phyloP scores from a whole-genome alignment of 2,329 filamentous ascomycete genomes.

The Aspergillus ochraceoroseus region DNA sequence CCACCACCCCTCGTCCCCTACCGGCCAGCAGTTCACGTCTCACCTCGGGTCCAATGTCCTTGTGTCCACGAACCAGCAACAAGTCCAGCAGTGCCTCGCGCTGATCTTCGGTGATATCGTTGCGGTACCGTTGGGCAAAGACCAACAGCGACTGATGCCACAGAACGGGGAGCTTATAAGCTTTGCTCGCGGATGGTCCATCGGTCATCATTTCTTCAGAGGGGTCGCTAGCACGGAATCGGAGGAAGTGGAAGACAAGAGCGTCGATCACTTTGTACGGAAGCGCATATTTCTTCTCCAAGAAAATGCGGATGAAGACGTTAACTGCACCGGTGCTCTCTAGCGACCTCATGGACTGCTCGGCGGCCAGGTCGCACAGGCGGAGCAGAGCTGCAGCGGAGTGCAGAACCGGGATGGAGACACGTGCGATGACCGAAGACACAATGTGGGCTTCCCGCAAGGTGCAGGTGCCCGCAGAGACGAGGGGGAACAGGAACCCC shows the following conservation, averaged over 20 bases:
- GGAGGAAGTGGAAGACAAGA: slow-evolving; percentile 91
- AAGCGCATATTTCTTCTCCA: slow-evolving; percentile 96
- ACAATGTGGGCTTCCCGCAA: slow-evolving; percentile 89
- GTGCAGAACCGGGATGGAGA: slow-evolving; percentile 85
- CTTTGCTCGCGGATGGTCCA: slow-evolving; percentile 46
- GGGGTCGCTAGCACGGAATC: slow-evolving; percentile 66
- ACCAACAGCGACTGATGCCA: slow-evolving; percentile 93
- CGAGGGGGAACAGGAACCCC: slow-evolving; percentile 85
- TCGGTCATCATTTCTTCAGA: slow-evolving; percentile 51
- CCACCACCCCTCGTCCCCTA: slow-evolving; percentile 70
- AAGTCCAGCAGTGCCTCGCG: slow-evolving; percentile 85
- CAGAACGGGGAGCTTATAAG: slow-evolving; percentile 73
- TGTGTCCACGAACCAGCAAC: slow-evolving; percentile 76
- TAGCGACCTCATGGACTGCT: slow-evolving; percentile 70
- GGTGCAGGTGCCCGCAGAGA: slow-evolving; percentile 80
- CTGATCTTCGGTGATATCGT: slow-evolving; percentile 94
- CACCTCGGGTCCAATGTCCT: slow-evolving; percentile 84
- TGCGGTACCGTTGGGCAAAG: slow-evolving; percentile 90
- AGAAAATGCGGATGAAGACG: slow-evolving; percentile 84
- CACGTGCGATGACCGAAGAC: slow-evolving; percentile 73
- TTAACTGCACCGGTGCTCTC: slow-evolving; percentile 90
- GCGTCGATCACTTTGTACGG: slow-evolving; percentile 93
- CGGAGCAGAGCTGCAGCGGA: slow-evolving; percentile 87
- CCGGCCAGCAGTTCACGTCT: slow-evolving; percentile 83
- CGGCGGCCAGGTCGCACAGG: slow-evolving; percentile 88